Evolutionary conservation across 495 filamentous ascomycete genomes (phyloP), one percentile per base, ranked within the genome.

Genomic region (Lasiosphaeris hirsuta): DNA sequence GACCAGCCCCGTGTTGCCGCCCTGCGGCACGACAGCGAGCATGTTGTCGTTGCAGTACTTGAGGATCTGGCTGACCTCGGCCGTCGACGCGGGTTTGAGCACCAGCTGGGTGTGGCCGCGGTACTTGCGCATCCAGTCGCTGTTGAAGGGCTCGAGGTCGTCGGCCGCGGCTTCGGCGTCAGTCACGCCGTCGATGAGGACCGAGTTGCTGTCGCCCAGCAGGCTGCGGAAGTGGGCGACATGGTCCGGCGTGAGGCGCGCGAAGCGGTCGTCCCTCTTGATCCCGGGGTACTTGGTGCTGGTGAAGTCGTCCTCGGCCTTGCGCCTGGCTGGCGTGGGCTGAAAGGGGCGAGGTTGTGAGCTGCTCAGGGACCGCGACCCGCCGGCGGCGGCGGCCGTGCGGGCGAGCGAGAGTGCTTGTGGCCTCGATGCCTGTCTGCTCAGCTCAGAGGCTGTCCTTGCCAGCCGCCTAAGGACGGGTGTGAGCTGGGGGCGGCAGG

Each of bases 111-210:
- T 85, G 68, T 96, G 92, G 38, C 94, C 94, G 38, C 90, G 86
- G 77, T 97, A 98, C 72, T 98, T 98, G 70, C 89, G 85, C 95
- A 97, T 97, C 94, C 94, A 98, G 76, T 98, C 94, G 62, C 82
- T 84, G 75, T 98, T 98, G 82, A 90, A 97, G 13, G 91, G 83
- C 65, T 93, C 90, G 54, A 97, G 78, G 65, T 98, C 94, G 59
- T 88, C 86, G 30, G 66, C 71, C 0, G 78, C 33, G 34, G 43
- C 72, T 15, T 84, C 84, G 66, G 89, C 84, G 63, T 79, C 72
- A 5, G 87, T 87, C 39, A 94, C 80, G 44, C 90, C 90, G 63
- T 97, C 88, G 51, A 96, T 83, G 42, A 96, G 78, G n/a, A 91
- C 90, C 8, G 87, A 88, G 40, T 84, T 81, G 17, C 78, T 79